Conservation (phyloP, 1,284 basidiomycete genomes). For the Melanopsichium pennsylvanicum region DNA sequence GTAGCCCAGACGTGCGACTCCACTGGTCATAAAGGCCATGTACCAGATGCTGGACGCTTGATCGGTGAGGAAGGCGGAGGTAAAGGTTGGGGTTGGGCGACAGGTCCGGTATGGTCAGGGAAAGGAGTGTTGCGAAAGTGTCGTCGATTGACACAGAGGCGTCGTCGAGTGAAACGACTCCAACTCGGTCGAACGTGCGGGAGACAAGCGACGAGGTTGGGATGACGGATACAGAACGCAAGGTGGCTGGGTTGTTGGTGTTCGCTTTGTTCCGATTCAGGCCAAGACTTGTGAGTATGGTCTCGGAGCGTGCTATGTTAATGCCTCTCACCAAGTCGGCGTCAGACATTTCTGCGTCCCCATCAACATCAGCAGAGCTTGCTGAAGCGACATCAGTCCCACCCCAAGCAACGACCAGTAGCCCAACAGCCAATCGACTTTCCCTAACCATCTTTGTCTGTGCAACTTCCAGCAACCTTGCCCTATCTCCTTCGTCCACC, state of each 20-base stretch:
- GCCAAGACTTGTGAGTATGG: slow-evolving; percentile 8
- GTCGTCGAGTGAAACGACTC: slow-evolving; percentile 27
- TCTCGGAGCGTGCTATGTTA: background rate
- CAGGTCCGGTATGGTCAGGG: slow-evolving; percentile 18
- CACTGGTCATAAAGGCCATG: slow-evolving; percentile 16
- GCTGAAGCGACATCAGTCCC: too few species aligned
- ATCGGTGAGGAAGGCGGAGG: slow-evolving; percentile 3
- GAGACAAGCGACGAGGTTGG: background rate
- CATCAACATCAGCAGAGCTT: background rate
- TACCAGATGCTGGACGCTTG: slow-evolving; percentile 24
- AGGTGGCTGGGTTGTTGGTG: too few species aligned
- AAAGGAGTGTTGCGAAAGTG: slow-evolving; percentile 8
- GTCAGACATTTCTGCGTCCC: slow-evolving; percentile 23
- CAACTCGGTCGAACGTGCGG: slow-evolving; percentile 20
- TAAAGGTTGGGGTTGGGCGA: slow-evolving; percentile 10
- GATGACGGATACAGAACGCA: too few species aligned
- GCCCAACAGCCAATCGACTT: slow-evolving; percentile 22
- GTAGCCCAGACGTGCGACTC: slow-evolving; percentile 12
- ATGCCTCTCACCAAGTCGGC: background rate
- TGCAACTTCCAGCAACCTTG: slow-evolving; percentile 21
- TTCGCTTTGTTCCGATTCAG: background rate
- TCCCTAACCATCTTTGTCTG: slow-evolving; percentile 1
- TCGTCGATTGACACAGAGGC: slow-evolving; percentile 26
- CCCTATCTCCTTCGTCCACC: slow-evolving; percentile 12
- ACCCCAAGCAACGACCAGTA: slow-evolving; percentile 32